Percentiles rank a stretch among this genome's conserved stretches.
Evolutionary conservation across 2,329 filamentous ascomycete genomes (phyloP).

Genomic region (Fusarium palustre): DNA sequence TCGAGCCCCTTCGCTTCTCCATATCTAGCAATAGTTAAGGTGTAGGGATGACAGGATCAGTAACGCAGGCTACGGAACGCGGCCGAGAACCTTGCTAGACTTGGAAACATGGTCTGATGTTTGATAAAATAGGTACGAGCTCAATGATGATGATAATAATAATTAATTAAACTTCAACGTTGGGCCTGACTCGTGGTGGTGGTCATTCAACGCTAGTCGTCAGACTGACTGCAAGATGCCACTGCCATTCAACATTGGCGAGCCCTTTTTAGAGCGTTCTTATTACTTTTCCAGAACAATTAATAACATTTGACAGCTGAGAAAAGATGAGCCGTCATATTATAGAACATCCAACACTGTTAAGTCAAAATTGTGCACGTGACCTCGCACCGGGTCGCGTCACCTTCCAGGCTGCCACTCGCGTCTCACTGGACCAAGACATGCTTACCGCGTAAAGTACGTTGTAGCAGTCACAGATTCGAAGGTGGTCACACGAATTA

Average conservation of each 20-base stretch:
- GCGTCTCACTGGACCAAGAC: conserved; percentile 22
- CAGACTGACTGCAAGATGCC: conserved; percentile 33
- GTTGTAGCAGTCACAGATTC: conserved; percentile 2
- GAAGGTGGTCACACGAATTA: conserved; percentile 4
- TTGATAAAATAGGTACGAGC: neutral
- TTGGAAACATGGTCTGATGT: conserved; percentile 25
- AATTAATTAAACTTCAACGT: conserved; percentile 1
- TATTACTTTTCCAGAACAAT: conserved; percentile 29
- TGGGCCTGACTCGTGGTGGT: neutral
- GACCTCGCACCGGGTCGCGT: conserved; percentile 49
- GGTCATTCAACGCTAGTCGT: neutral
- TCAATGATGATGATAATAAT: neutral
- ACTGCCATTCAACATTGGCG: conserved; percentile 13
- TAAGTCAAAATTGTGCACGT: conserved; percentile 37
- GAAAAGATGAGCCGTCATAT: conserved; percentile 36
- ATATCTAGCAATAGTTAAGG: conserved; percentile 1
- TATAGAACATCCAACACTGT: neutral
- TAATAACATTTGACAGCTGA: conserved; percentile 7
- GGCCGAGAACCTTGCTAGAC: conserved; percentile 26
- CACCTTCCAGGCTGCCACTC: conserved; percentile 26
- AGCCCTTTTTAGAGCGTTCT: conserved; percentile 5
- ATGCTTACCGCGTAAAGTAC: conserved; percentile 38
- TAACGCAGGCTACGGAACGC: conserved; percentile 22
- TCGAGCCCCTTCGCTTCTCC: conserved; percentile 27
- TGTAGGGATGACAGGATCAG: conserved; percentile 1